A percentile compares a stretch with the other conserved stretches of the same genome.
phyloP scores from a whole-genome alignment of 2,329 filamentous ascomycete species.

The Cryoendolithus antarcticus region DNA sequence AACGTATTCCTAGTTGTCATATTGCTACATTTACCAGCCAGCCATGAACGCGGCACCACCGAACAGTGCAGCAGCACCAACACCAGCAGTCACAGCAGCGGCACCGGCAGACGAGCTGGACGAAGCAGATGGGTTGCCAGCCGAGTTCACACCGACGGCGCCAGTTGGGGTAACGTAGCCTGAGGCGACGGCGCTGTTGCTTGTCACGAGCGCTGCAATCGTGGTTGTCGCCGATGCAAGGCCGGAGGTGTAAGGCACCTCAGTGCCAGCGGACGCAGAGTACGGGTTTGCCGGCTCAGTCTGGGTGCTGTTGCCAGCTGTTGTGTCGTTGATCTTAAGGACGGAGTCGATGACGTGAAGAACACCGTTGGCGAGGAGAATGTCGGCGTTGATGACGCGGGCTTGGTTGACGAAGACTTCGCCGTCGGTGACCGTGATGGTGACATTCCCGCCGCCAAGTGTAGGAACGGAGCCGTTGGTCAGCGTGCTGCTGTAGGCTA shows the following conservation, averaged over 20 bases:
- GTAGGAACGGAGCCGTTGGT: constrained; percentile 26
- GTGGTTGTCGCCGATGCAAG: constrained; percentile 1
- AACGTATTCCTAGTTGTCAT: too few species aligned
- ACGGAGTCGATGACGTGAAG: constrained; percentile 35
- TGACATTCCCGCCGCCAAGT: constrained; percentile 26
- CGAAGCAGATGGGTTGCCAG: too few species aligned
- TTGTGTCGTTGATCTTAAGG: constrained; percentile 1
- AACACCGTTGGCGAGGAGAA: constrained; percentile 35
- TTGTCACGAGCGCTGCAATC: constrained; percentile 1
- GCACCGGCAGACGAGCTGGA: not conserved
- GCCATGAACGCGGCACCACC: constrained; percentile 29
- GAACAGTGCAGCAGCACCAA: constrained; percentile 25
- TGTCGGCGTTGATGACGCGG: constrained; percentile 28
- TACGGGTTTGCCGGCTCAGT: not conserved
- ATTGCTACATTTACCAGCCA: constrained; percentile 5
- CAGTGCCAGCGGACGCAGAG: not conserved
- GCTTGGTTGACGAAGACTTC: constrained; percentile 34
- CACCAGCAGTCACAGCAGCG: constrained; percentile 1
- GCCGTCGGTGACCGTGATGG: constrained; percentile 24
- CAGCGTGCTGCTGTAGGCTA: constrained; percentile 39
- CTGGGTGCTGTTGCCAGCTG: not conserved
- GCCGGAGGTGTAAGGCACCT: constrained; percentile 2
- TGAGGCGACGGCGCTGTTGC: not conserved
- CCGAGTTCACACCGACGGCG: too few species aligned
- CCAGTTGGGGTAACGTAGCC: too few species aligned